These are phyloP conservation scores for Ophiognomonia clavigignenti-juglandacearum DNA, from an alignment of 2,329 filamentous ascomycete species.

Conservation along the genomic window DNA sequence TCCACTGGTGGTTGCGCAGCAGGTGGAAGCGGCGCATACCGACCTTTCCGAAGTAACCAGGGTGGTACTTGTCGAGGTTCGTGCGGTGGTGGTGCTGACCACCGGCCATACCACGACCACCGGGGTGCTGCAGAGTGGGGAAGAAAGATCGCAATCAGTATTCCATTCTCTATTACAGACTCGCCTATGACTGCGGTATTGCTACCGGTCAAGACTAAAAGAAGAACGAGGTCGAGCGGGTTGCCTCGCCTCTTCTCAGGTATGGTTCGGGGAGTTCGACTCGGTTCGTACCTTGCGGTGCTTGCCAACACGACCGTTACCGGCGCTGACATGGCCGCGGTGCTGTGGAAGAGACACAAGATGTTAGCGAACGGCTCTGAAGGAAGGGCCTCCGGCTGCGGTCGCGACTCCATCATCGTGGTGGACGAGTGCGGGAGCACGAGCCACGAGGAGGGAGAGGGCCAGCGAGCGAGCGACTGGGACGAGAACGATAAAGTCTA, in stretches of 20 bases:
- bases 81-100: constrained; percentile 97
- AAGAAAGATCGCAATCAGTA: not conserved
- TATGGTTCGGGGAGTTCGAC: not conserved
- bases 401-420: no score
- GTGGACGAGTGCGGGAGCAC: no score
- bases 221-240: no score
- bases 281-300: constrained; percentile 68
- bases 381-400: no score
- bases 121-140: constrained; percentile 43
- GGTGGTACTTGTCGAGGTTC: constrained; percentile 82
- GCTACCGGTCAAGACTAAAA: not conserved
- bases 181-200: not conserved
- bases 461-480: no score
- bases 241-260: no score
- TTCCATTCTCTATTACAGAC: not conserved
- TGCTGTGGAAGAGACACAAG: constrained; percentile 41
- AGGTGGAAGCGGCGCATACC: constrained; percentile 97
- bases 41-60: constrained; percentile 99
- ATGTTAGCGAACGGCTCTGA: constrained; percentile 24
- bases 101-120: constrained; percentile 88
- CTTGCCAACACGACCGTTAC: constrained; percentile 98
- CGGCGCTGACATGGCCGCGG: constrained; percentile 97
- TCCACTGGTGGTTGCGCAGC: constrained; percentile 94
- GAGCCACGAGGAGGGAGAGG: no score
- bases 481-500: constrained; percentile 1